Evolutionary conservation across 2,329 filamentous ascomycete species (phyloP).

Genomic region (Fusarium sp.): DNA sequence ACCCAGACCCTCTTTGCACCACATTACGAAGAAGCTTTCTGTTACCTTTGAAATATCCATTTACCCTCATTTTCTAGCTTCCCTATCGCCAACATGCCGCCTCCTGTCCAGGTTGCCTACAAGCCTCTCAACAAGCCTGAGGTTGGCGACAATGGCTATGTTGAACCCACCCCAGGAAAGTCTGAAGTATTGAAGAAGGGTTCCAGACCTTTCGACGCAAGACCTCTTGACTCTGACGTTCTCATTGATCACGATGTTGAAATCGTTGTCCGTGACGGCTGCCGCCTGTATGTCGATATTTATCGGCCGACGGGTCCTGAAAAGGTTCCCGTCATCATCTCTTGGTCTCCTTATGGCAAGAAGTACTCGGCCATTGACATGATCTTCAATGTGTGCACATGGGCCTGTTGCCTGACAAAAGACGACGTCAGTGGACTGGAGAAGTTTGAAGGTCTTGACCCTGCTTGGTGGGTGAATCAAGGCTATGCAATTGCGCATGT

Average conservation of each 20-base stretch:
- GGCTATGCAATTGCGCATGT: conserved; percentile 19
- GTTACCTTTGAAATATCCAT: background rate
- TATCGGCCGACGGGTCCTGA: background rate
- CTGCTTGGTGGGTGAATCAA: conserved; percentile 18
- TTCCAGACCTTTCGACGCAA: conserved; percentile 28
- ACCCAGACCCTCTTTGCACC: accelerated
- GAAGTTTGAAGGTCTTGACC: conserved; percentile 26
- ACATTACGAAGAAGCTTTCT: background rate
- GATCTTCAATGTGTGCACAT: conserved; percentile 31
- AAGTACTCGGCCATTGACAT: conserved; percentile 32
- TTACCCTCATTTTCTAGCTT: accelerated
- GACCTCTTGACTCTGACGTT: conserved; percentile 32
- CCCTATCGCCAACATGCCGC: conserved; percentile 10
- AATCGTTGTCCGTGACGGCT: conserved; percentile 32
- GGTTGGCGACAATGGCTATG: conserved; percentile 32
- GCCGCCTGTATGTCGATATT: conserved; percentile 28
- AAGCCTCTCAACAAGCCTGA: conserved; percentile 33
- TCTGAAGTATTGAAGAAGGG: conserved; percentile 32
- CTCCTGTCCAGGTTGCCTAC: conserved; percentile 36
- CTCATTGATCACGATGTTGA: conserved; percentile 36
- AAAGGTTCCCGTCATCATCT: conserved; percentile 26
- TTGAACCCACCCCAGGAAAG: conserved; percentile 25
- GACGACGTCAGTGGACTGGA: conserved; percentile 16
- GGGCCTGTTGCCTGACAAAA: conserved; percentile 27
- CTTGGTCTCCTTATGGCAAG: conserved; percentile 35